A percentile compares a stretch with the other conserved stretches of the same genome.
phyloP scores from a whole-genome alignment of 192 early-diverging fungal species.

The Ramicandelaber brevisporus region DNA sequence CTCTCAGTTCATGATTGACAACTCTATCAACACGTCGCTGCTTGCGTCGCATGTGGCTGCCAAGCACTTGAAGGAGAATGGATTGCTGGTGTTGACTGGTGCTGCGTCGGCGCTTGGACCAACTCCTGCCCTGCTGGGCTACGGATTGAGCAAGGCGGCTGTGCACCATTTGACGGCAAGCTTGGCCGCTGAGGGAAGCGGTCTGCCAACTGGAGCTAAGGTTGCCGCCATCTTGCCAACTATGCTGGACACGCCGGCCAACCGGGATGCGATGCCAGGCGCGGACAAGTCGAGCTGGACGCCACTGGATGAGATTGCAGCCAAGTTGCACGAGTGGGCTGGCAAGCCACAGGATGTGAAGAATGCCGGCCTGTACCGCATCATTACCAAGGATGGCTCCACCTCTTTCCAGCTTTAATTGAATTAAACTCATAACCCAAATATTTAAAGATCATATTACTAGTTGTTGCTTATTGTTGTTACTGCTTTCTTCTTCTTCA shows the following conservation, averaged over 20 bases:
- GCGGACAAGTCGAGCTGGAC: constrained; percentile 74
- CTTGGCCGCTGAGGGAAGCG: constrained; percentile 37
- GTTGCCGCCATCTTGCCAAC: constrained; percentile 43
- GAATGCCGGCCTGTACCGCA: too few relatives aligned
- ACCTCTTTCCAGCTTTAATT: too few relatives aligned
- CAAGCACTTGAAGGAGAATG: constrained; percentile 26
- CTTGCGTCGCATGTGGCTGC: constrained; percentile 65
- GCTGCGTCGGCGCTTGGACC: constrained; percentile 38
- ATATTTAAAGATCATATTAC: too few relatives aligned
- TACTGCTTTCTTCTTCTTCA: too few relatives aligned
- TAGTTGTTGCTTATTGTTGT: too few relatives aligned
- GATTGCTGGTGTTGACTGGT: constrained; percentile 57
- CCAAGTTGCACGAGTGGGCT: too few relatives aligned
- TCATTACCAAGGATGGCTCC: too few relatives aligned
- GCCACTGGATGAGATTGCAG: constrained; percentile 39
- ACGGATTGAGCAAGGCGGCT: constrained; percentile 81
- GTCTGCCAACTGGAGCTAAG: constrained; percentile 35
- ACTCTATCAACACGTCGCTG: constrained; percentile 57
- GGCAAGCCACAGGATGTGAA: too few relatives aligned
- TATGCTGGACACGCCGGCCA: constrained; percentile 75
- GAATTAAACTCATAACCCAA: too few relatives aligned
- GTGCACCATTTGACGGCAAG: constrained; percentile 74
- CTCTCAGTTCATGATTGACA: constrained; percentile 49
- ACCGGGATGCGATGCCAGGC: constrained; percentile 60
- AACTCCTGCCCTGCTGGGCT: constrained; percentile 66